phyloP scores from a whole-genome alignment of 169 alveolate species.

The Plasmodium berghei region DNA sequence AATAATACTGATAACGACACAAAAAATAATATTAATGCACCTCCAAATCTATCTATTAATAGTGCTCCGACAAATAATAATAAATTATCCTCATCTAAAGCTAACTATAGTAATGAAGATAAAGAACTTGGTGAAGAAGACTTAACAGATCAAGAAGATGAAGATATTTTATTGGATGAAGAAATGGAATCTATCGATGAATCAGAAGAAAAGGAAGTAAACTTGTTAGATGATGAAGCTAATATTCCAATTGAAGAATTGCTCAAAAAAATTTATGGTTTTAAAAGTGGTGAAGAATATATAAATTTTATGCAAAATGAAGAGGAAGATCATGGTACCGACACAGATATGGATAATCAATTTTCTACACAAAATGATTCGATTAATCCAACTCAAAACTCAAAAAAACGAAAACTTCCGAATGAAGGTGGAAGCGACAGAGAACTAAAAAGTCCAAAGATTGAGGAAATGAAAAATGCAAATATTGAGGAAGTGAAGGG shows the following conservation, averaged over 20 bases:
- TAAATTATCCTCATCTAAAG: neutral
- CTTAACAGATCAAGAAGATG: neutral
- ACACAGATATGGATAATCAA: constrained; percentile 17
- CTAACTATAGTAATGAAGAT: neutral
- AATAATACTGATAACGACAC: too few species aligned
- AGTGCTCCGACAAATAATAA: neutral
- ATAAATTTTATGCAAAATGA: constrained; percentile 18
- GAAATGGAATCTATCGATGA: neutral
- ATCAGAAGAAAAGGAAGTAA: neutral
- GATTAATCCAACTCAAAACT: too few species aligned
- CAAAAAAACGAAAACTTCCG: too few species aligned
- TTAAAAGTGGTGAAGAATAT: constrained; percentile 2
- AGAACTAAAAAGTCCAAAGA: neutral
- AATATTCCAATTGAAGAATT: neutral
- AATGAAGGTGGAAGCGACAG: neutral
- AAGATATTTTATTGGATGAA: neutral
- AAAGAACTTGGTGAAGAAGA: neutral
- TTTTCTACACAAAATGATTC: neutral
- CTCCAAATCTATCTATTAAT: neutral
- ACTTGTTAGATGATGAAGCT: neutral
- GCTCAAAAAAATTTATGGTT: neutral
- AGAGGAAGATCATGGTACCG: constrained; percentile 13
- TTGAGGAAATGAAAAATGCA: neutral
- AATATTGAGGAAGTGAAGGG: neutral
- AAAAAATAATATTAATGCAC: too few species aligned